Percentiles rank a stretch among this genome's conserved stretches.
Evolutionary conservation across 352 stramenopile genomes (phyloP).

Genomic region (Aphanomyces astaci): DNA sequence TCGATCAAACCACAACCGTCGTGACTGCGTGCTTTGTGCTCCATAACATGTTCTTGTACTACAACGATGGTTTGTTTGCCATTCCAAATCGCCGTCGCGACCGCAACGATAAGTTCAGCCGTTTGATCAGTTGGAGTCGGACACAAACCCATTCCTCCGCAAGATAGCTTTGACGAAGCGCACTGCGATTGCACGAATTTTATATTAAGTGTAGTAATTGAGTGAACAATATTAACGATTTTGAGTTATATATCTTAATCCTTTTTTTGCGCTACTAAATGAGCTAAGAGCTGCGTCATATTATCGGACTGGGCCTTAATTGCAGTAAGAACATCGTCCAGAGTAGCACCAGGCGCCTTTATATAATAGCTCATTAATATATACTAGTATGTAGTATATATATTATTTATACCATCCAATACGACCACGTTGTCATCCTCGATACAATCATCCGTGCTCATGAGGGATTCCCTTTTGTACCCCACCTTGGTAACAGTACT

Average conservation of each 20-base stretch:
- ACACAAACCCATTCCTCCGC: not conserved
- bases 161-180: too few relatives aligned
- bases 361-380: not conserved
- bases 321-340: not conserved
- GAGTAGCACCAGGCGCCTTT: not conserved
- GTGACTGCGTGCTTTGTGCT: conserved; percentile 1
- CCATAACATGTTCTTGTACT: not conserved
- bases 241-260: too few relatives aligned
- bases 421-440: not conserved
- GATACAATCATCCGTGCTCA: not conserved
- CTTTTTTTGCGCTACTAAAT: not conserved
- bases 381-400: not conserved
- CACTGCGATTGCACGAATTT: too few relatives aligned
- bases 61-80: not conserved
- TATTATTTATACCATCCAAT: not conserved
- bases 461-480: not conserved
- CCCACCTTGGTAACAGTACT: not conserved
- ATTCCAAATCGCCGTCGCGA: not conserved
- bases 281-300: not conserved
- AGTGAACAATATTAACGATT: too few relatives aligned
- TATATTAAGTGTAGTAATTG: too few relatives aligned
- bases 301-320: not conserved
- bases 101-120: not conserved
- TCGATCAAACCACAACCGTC: not conserved
- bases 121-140: not conserved